Conservation (phyloP, 2,329 filamentous ascomycete species). For the Curvularia eragrostidis region DNA sequence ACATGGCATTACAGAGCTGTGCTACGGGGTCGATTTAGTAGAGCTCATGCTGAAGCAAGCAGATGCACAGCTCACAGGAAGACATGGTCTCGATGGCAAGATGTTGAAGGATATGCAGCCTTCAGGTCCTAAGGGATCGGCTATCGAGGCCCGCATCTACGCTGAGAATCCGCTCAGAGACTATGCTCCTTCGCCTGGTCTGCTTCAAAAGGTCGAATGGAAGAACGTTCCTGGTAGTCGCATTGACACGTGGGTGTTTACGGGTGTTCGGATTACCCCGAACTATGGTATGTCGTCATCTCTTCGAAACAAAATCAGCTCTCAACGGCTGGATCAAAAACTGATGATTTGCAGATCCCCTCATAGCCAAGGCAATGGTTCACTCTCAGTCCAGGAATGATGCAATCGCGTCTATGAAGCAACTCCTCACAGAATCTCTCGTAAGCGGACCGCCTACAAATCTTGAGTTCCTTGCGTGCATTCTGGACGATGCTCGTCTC, state of each 20-base stretch:
- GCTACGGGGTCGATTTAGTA: slow-evolving; percentile 62
- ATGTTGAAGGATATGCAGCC: slow-evolving; percentile 55
- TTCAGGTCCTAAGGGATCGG: slow-evolving; percentile 53
- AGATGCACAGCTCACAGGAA: slow-evolving; percentile 57
- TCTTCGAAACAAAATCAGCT: background rate
- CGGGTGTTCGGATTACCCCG: slow-evolving; percentile 63
- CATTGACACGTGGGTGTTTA: slow-evolving; percentile 69
- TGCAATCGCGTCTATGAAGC: slow-evolving; percentile 55
- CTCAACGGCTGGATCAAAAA: background rate
- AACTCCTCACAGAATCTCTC: slow-evolving; percentile 54
- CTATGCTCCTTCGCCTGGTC: slow-evolving; percentile 66
- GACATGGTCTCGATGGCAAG: slow-evolving; percentile 53
- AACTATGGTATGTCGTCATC: slow-evolving; percentile 54
- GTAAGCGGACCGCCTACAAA: slow-evolving; percentile 65
- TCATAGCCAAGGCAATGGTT: slow-evolving; percentile 66
- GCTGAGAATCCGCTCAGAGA: slow-evolving; percentile 65
- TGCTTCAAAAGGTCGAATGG: slow-evolving; percentile 65
- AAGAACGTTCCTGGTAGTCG: slow-evolving; percentile 57
- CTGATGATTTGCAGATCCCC: slow-evolving; percentile 48
- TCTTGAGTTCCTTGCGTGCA: slow-evolving; percentile 61
- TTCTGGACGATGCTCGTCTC: slow-evolving; percentile 58
- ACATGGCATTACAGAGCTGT: slow-evolving; percentile 65
- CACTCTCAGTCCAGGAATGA: slow-evolving; percentile 54
- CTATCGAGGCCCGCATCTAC: slow-evolving; percentile 63
- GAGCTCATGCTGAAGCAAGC: slow-evolving; percentile 64